phyloP scores from a whole-genome alignment of 139 green algal species.

The Edaphochlamys debaryana region DNA sequence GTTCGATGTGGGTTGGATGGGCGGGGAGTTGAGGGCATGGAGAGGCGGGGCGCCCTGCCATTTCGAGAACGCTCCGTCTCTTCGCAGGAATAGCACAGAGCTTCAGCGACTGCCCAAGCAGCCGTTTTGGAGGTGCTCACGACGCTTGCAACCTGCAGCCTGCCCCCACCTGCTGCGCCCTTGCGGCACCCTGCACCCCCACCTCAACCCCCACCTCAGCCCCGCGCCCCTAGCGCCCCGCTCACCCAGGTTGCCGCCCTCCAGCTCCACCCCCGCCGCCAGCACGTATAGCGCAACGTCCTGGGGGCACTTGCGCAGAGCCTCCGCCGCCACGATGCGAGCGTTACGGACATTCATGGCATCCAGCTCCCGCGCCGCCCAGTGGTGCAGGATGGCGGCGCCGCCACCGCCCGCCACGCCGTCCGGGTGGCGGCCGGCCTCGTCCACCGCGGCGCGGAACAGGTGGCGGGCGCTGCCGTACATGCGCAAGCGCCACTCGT shows the following conservation, averaged over 20 bases:
- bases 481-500: conserved; percentile 61
- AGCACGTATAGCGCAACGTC: conserved; percentile 45
- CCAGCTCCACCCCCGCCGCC: conserved; percentile 38
- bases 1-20: too few relatives aligned
- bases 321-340: conserved; percentile 45
- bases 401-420: conserved; percentile 37
- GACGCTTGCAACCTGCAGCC: too few relatives aligned
- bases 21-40: not conserved
- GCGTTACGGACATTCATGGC: conserved; percentile 62
- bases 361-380: conserved; percentile 67
- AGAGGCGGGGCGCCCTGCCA: too few relatives aligned
- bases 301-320: conserved; percentile 49
- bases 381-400: conserved; percentile 56
- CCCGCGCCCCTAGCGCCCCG: too few relatives aligned
- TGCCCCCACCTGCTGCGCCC: too few relatives aligned
- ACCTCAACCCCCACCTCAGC: not conserved
- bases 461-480: conserved; percentile 62
- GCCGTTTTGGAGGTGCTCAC: too few relatives aligned
- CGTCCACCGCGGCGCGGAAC: conserved; percentile 54
- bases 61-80: too few relatives aligned
- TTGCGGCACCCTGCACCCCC: too few relatives aligned
- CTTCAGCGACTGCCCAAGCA: too few relatives aligned
- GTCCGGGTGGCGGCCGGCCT: conserved; percentile 49
- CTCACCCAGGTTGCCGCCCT: conserved; percentile 32
- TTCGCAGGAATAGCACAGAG: too few relatives aligned